phyloP scores from a whole-genome alignment of 2,329 filamentous ascomycete genomes.

The Trichoderma sp. region DNA sequence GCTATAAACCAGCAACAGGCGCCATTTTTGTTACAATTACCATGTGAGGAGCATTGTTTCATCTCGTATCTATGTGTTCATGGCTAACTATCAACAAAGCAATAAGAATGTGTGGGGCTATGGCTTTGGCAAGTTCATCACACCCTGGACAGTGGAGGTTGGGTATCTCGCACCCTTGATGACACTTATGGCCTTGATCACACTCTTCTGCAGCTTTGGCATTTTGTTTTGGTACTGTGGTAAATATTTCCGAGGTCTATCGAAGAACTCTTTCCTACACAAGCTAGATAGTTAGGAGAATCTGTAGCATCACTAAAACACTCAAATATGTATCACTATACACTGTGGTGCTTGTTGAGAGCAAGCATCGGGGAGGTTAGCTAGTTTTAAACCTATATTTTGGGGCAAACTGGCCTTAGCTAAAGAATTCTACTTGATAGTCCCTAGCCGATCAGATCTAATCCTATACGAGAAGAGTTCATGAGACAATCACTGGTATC shows the following conservation, averaged over 20 bases:
- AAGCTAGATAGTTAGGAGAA: background rate
- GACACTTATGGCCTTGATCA: conserved; percentile 10
- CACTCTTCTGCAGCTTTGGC: conserved; percentile 1
- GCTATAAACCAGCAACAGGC: conserved; percentile 9
- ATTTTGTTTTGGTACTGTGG: conserved; percentile 1
- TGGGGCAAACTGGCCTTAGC: too few relatives aligned
- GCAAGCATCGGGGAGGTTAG: background rate
- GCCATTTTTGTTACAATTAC: conserved; percentile 8
- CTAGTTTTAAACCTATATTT: too few relatives aligned
- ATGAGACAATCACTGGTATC: too few relatives aligned
- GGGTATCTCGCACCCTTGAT: background rate
- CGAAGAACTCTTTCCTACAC: background rate
- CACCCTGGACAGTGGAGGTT: background rate
- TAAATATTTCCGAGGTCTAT: background rate
- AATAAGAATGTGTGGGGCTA: conserved; percentile 11
- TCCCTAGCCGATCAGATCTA: too few relatives aligned
- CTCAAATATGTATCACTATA: background rate
- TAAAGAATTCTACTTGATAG: too few relatives aligned
- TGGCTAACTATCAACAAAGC: background rate
- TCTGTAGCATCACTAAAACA: background rate
- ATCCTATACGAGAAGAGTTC: too few relatives aligned
- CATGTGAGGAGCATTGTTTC: background rate
- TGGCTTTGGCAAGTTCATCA: conserved; percentile 9
- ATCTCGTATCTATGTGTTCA: background rate
- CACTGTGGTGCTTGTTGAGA: background rate